Percentiles rank a stretch among this genome's conserved stretches.
phyloP scores from a whole-genome alignment of 2,329 filamentous ascomycete genomes.

The Epichloe glyceriae region DNA sequence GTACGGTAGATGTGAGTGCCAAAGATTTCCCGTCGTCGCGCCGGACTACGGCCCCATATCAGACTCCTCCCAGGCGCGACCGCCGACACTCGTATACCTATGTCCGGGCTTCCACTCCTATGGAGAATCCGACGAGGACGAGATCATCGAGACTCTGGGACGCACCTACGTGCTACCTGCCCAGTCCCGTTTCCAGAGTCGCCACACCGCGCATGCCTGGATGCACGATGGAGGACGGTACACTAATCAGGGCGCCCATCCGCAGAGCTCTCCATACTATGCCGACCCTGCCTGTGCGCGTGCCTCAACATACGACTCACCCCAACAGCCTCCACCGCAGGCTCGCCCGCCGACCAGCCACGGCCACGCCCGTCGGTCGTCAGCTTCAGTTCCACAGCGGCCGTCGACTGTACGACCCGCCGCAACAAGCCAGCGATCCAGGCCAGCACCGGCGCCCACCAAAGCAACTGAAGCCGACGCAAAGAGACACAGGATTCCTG shows the following conservation, averaged over 20 bases:
- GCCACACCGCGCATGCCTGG: slow-evolving; percentile 21
- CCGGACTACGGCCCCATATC: slow-evolving; percentile 23
- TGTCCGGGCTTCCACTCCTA: slow-evolving; percentile 44
- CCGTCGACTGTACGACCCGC: slow-evolving; percentile 38
- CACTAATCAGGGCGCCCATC: slow-evolving; percentile 46
- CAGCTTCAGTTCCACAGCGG: slow-evolving; percentile 36
- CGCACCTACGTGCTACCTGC: slow-evolving; percentile 40
- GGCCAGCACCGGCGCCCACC: slow-evolving; percentile 22
- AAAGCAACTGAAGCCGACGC: slow-evolving; percentile 48
- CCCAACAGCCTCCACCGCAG: slow-evolving; percentile 23
- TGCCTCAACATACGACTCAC: slow-evolving; percentile 27
- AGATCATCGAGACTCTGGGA: slow-evolving; percentile 39
- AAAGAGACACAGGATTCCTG: slow-evolving; percentile 59
- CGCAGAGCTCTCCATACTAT: slow-evolving; percentile 31
- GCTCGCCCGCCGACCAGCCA: slow-evolving; percentile 28
- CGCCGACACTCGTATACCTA: slow-evolving; percentile 45
- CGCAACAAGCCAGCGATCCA: slow-evolving; percentile 13
- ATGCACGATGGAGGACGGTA: slow-evolving; percentile 39
- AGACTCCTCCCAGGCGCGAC: slow-evolving; percentile 30
- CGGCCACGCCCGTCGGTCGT: slow-evolving; percentile 32
- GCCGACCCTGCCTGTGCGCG: slow-evolving; percentile 24
- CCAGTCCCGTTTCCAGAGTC: slow-evolving; percentile 28
- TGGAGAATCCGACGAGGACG: slow-evolving; percentile 54
- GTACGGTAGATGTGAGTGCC: slow-evolving; percentile 53
- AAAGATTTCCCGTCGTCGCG: slow-evolving; percentile 36